Evolutionary conservation across 1,284 basidiomycete genomes (phyloP).

Genomic region (Coniferiporia sulphurascens): DNA sequence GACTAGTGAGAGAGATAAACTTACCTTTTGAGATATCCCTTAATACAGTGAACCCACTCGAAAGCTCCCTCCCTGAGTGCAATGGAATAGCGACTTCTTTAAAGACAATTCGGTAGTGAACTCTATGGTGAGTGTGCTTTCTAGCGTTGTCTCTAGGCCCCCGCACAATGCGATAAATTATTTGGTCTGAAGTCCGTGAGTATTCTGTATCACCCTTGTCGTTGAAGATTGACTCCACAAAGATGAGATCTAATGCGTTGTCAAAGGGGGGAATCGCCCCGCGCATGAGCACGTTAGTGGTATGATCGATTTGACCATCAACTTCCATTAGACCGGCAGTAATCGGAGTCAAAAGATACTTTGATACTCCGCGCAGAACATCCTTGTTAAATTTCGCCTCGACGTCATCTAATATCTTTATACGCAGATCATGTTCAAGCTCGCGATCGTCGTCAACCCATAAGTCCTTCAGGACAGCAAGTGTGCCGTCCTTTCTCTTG

Average conservation of each 20-base stretch:
- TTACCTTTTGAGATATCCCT: no score
- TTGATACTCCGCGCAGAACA: no score
- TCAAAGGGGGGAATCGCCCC: not conserved
- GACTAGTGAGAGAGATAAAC: no score
- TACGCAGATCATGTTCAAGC: not conserved
- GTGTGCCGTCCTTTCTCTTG: not conserved
- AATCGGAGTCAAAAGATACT: not conserved
- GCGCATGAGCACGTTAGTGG: not conserved
- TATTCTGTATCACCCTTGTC: no score
- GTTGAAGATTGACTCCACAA: no score
- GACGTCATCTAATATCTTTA: not conserved
- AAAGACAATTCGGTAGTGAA: not conserved
- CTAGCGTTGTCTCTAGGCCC: no score
- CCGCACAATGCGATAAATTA: no score
- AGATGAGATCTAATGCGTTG: not conserved
- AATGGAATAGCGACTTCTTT: not conserved
- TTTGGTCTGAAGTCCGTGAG: no score
- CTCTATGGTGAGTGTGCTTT: no score
- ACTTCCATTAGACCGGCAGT: not conserved
- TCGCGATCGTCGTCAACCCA: not conserved
- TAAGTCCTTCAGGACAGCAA: not conserved
- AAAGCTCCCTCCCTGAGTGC: no score
- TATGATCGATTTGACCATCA: not conserved
- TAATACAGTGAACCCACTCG: no score
- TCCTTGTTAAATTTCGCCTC: not conserved